Evolutionary conservation across 139 green algal species (phyloP), one percentile per base, ranked within the genome.

Genomic region (Yamagishiella unicocca): DNA sequence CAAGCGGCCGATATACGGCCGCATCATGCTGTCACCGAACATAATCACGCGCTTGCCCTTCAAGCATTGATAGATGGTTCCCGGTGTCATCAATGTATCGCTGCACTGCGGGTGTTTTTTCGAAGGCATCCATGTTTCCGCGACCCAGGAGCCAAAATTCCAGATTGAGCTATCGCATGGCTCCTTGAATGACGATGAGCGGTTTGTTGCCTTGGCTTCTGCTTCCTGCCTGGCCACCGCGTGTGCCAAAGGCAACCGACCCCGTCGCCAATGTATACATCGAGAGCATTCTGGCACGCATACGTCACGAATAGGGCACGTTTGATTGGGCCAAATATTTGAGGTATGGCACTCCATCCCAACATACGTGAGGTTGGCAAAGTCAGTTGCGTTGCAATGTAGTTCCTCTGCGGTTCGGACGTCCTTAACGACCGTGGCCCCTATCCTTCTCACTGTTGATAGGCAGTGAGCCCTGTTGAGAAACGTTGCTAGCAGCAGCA

Each of bases 1-100:
- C 29, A 82, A 22, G 2, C 74, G 46, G 2, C 46, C 50, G 0
- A 82, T 5, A 46, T 68, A 50, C 21, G 74, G 46, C 5, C 74
- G 74, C 2, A 68, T 82, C 74, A 68, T 68, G 46, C 74, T 82
- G 74, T 82, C 74, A 2, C 74, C 74, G 2, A 82, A 50, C 1
- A 82, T 29, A 17, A 46, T 31, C 17, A 68, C 50, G 21, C 74
- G 74, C 17, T 12, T 27, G n/a, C 46, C 74, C 1, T 61, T 62
- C 19, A 82, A 21, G 53, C 74, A 82, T 21, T 31, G 46, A 31
- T 68, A 82, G n/a, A 67, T 61, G 43, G 19, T 45, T 0, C 27
- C 43, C 12, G 72, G 72, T 10, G 72, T 64, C n/a, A 80, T n/a
- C 6, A 33, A 19, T 8, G 24, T n/a, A n/a, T n/a, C 42, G 45